These are phyloP conservation scores for Ganoderma meredithae DNA, from an alignment of 1,284 basidiomycete species.

Conservation along the genomic window DNA sequence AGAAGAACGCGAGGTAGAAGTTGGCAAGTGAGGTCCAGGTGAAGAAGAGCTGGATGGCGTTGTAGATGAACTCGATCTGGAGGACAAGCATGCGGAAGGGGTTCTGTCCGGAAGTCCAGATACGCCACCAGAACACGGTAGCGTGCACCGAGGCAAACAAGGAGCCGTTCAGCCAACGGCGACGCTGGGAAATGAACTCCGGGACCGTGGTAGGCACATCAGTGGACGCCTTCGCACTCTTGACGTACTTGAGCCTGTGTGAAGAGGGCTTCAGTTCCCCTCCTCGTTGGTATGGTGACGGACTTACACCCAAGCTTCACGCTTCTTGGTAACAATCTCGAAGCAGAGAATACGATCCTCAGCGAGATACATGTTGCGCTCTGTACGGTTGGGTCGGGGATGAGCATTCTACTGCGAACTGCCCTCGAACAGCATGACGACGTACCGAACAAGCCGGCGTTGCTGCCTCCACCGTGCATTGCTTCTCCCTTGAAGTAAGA, in stretches of 20 bases:
- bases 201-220: slow-evolving; percentile 87
- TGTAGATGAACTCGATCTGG: slow-evolving; percentile 88
- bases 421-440: slow-evolving; percentile 7
- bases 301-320: slow-evolving; percentile 80
- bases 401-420: background rate
- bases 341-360: slow-evolving; percentile 97
- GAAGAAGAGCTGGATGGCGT: slow-evolving; percentile 80
- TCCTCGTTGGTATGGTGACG: slow-evolving; percentile 2
- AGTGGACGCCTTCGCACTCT: slow-evolving; percentile 89
- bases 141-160: slow-evolving; percentile 89
- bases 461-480: slow-evolving; percentile 74
- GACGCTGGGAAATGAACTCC: slow-evolving; percentile 91
- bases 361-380: slow-evolving; percentile 92
- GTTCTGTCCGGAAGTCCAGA: slow-evolving; percentile 92
- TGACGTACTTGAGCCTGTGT: slow-evolving; percentile 87
- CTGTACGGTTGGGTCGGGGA: slow-evolving; percentile 39
- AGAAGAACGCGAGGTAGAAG: slow-evolving; percentile 86
- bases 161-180: slow-evolving; percentile 91
- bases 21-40: slow-evolving; percentile 87
- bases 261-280: slow-evolving; percentile 17
- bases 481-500: slow-evolving; percentile 92
- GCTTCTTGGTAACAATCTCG: slow-evolving; percentile 95
- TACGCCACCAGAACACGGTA: slow-evolving; percentile 83
- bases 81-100: slow-evolving; percentile 86
- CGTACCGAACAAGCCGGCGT: slow-evolving; percentile 75